Evolutionary conservation across 192 early-diverging fungal species (phyloP), one percentile per base, ranked within the genome.

Genomic region (Pilobolus umbonatus): DNA sequence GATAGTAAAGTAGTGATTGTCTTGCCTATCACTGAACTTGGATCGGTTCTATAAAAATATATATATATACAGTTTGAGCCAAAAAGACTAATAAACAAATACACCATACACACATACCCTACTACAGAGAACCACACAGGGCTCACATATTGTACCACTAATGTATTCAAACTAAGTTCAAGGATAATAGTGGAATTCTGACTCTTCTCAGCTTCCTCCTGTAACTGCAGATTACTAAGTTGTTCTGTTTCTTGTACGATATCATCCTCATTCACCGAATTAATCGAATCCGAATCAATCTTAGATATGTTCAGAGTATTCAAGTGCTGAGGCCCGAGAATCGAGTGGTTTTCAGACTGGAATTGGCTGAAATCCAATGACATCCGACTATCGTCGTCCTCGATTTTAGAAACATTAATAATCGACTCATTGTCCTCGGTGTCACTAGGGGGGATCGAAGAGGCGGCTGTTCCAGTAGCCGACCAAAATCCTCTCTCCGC

Each of bases 141-240:
- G 38, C 84, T 87, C 12, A 88, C 62, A 62, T 91, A 91, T 52
- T 69, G 62, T n/a, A 89, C 62, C 4, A 67, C 59, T 7, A 80
- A 81, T 30, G 58, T 67, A 24, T 81, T 82, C 15, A 88, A 71
- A 51, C 69, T 77, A 21, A 93, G 67, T 46, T 93, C 91, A 69
- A 92, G 79, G 52, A 93, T 72, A 36, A 91, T 79, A 15, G 83
- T 93, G 12, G 80, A 74, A 48, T 75, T 87, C 60, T 90, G 86
- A 44, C 78, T 79, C 50, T 78, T 73, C 45, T 83, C 76, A 5
- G 88, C 86, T 22, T 79, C 85, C 25, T 70, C 71, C 28, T 78
- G 77, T 32, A 87, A 59, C 29, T 86, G 69, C 17, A 25, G 26
- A 67, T 72, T 21, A 75, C 76, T 7, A 63, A 63, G 30, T 79